Evolutionary conservation across 2,329 filamentous ascomycete species (phyloP), one percentile per base, ranked within the genome.

Genomic region (Massarina eburnea): DNA sequence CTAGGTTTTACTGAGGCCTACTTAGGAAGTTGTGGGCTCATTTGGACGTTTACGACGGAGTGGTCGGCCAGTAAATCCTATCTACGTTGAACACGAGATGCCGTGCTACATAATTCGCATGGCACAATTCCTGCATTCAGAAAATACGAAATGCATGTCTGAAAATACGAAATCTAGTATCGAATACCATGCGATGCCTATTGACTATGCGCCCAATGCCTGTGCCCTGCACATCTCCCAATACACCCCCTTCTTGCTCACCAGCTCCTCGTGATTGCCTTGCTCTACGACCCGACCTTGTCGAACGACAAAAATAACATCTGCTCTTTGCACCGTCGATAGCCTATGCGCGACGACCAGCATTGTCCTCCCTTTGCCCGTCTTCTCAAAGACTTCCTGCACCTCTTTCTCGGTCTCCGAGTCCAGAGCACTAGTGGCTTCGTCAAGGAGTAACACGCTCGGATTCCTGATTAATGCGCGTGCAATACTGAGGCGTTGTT

Each of bases 401-500:
- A 71, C 62, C 27, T 62, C 30, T 41, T 62, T 65, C 54, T 71
- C 68, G 5, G 52, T 61, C 52, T 68, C 65, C 0, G 53, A 59
- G 38, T 71, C 67, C 1, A 71, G 54, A 29, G 15, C 41, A n/a
- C 44, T 52, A 15, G 55, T 59, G 1, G 51, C 55, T 33, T 59
- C 53, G 35, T 59, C 57, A 9, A 59, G 34, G 12, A 59, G 20
- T 29, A 96, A 72, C 51, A 96, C 84, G 72, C 89, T 91, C 12
- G 91, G 91, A 61, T 96, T 84, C n/a, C 91, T 85, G 29, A 96
- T 82, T n/a, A 96, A 76, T 0, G 91, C 91, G 5, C 91, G 84
- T 4, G 91, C 91, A 65, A 96, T 96, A 39, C 89, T 91, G 22
- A 96, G 84, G 49, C 91, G 87, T 71, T 96, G 91, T 71, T 95